Evolutionary conservation across 495 filamentous ascomycete genomes (phyloP).

Genomic region (Xylaria bambusicola): DNA sequence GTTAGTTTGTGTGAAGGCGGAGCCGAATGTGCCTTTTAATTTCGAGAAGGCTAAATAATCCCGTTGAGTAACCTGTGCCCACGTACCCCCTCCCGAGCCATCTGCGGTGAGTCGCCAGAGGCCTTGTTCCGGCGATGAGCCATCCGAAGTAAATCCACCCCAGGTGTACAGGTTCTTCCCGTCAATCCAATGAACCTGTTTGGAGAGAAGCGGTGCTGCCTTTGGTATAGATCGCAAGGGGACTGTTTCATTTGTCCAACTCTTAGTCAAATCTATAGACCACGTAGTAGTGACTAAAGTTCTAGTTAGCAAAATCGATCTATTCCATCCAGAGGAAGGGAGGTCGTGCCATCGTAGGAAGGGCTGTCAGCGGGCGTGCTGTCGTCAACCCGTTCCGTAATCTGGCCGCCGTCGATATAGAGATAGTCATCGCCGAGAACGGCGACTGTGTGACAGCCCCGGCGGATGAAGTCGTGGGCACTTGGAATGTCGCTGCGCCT

Average conservation of each 20-base stretch:
- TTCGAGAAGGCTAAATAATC: slow-evolving; percentile 27
- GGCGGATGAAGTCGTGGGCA: slow-evolving; percentile 29
- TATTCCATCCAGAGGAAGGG: not conserved
- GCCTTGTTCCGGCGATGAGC: slow-evolving; percentile 20
- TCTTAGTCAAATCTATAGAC: slow-evolving; percentile 39
- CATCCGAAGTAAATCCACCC: slow-evolving; percentile 31
- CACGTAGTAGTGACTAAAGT: slow-evolving; percentile 36
- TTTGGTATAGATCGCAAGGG: slow-evolving; percentile 32
- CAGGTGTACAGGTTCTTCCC: slow-evolving; percentile 37
- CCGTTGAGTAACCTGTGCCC: slow-evolving; percentile 33
- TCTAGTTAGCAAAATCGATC: not conserved
- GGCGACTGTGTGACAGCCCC: slow-evolving; percentile 28
- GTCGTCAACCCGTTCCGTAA: slow-evolving; percentile 25
- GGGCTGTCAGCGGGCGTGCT: slow-evolving; percentile 22
- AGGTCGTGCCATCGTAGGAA: slow-evolving; percentile 8
- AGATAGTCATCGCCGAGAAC: slow-evolving; percentile 28
- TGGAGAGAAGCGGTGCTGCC: slow-evolving; percentile 20
- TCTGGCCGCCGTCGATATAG: slow-evolving; percentile 37
- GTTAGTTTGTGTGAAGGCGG: slow-evolving; percentile 24
- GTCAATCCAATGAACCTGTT: slow-evolving; percentile 36
- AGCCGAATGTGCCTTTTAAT: slow-evolving; percentile 22
- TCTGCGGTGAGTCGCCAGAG: slow-evolving; percentile 40
- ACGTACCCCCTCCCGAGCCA: slow-evolving; percentile 37
- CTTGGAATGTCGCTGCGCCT: slow-evolving; percentile 26
- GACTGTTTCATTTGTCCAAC: slow-evolving; percentile 37